Percentiles rank a stretch among this genome's conserved stretches.
phyloP scores from a whole-genome alignment of 1,284 basidiomycete genomes.

The Mixia osmundae region DNA sequence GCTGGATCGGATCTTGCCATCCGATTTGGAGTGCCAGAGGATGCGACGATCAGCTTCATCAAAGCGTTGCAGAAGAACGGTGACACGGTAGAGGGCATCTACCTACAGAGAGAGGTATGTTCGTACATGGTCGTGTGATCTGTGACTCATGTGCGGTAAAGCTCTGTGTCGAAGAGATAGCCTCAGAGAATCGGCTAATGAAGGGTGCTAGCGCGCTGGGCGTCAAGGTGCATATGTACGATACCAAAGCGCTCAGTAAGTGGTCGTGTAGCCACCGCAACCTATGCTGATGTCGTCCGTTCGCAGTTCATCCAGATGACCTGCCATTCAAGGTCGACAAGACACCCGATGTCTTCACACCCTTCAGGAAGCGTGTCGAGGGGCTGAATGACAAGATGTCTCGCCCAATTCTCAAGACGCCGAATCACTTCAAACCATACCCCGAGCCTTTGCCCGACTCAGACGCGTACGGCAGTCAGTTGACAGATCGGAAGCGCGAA shows the following conservation, averaged over 20 bases:
- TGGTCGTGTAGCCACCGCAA: no score
- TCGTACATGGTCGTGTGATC: not conserved
- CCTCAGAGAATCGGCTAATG: constrained; percentile 12
- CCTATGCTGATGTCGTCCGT: no score
- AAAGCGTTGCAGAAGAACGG: constrained; percentile 21
- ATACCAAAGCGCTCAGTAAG: no score
- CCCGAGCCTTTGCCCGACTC: constrained; percentile 11
- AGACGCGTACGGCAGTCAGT: constrained; percentile 10
- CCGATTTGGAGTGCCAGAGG: constrained; percentile 28
- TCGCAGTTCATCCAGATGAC: constrained; percentile 22
- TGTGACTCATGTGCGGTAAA: constrained; percentile 6
- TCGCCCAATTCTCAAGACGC: constrained; percentile 12
- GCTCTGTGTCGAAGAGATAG: constrained; percentile 19
- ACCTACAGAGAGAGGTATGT: constrained; percentile 25
- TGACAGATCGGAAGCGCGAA: constrained; percentile 7
- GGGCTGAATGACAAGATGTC: constrained; percentile 22
- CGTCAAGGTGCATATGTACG: not conserved
- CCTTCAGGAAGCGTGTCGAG: constrained; percentile 28
- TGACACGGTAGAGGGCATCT: constrained; percentile 26
- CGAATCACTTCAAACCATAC: constrained; percentile 19
- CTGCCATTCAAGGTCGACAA: constrained; percentile 25
- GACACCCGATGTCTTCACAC: constrained; percentile 29
- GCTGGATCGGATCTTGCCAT: constrained; percentile 28
- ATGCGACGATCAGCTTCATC: constrained; percentile 24
- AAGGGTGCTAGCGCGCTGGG: constrained; percentile 10